Evolutionary conservation across 108 stramenopile genomes (phyloP), one percentile per base, ranked within the genome.

Genomic region (Cyclotella choctawhatcheeana): DNA sequence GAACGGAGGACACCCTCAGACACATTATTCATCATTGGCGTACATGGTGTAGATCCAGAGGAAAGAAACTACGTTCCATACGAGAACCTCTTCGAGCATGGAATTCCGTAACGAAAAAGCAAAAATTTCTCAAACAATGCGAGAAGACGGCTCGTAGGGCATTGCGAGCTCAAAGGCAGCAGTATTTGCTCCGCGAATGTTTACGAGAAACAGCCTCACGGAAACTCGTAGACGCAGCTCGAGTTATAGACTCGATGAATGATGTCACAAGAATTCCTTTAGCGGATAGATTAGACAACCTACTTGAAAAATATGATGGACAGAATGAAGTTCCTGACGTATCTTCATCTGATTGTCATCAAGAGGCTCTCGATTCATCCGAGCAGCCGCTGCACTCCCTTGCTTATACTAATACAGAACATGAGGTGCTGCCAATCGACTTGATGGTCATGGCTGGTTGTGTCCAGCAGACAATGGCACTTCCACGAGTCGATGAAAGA

Each of bases 141-240:
- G 65, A 52, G 20, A 67, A 21, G 6, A 12, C 52, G 13, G 50
- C 51, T 12, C 5, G 50, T 27, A 52, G 51, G 45, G 51, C 51
- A 20, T 31, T 67, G 24, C 65, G 65, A 35, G 51, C 51, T 20
- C 48, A 31, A 31, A 45, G 65, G n/a, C 47, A 47, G 1, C 13
- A 34, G 4, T 32, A 32, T 32, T 30, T 18, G 17, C 32, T 67
- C 16, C 33, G 53, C 22, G 20, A 33, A 29, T 67, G 65, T 33
- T 35, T 47, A 6, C 4, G 7, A 6, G 32, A 35, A 1, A 21
- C 31, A 45, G 65, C 65, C 16, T 3, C 6, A 18, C 34, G 16
- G n/a, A 35, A 30, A 33, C 16, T 67, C 5, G 21, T 51, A 51
- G 17, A 67, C 27, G 50, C 51, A 33, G 27, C n/a, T 21, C 13